Base-by-base conservation (phyloP, 1,139 yeast species). In the Eremothecium gossypii region DNA sequence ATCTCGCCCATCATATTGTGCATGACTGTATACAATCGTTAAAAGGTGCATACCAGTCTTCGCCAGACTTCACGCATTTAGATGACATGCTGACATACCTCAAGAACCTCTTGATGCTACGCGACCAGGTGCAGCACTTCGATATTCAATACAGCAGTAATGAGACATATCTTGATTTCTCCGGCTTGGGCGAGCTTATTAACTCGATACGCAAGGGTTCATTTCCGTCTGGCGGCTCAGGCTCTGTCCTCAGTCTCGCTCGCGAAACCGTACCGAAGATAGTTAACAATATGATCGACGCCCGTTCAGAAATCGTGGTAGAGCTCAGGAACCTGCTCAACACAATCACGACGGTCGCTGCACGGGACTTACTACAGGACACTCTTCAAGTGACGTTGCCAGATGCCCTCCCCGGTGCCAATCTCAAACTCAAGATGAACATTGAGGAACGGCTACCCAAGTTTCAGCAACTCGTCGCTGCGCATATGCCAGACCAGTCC, bases 261-360 rank as follows among this genome's bases (percentile, higher is more conserved):
- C 69, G 74, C 46, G 84, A 79, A 31, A 71, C 86, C 1, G 84
- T 81, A 2, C 96, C 96, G 0, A 78, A 76, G 49, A 85, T 86
- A n/a, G 82, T 84, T 9, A 81, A 79, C 53, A 82, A 84, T 58
- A 83, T 82, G 85, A 74, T 81, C 39, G 96, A 89, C 62, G 94
- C 95, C 17, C 77, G 85, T 50, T 70, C 65, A 14, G 96, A 87
- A 59, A 68, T 87, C 31, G 84, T 83, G 51, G 69, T 77, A 13
- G 89, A 83, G 51, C 69, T 89, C 49, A 73, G 89, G 49, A 77
- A 76, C 48, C 69, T 80, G 2, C 84, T 86, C 14, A 82, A 79
- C 47, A 77, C 73, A 23, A 78, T 85, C 46, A 73, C 78, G 0
- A 70, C 67, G 39, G 60, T 61, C 11, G 65, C 71, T 2, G 66